Percentiles rank a stretch among this genome's conserved stretches.
phyloP scores from a whole-genome alignment of 257 asterid species.

The Cinchona pubescens region DNA sequence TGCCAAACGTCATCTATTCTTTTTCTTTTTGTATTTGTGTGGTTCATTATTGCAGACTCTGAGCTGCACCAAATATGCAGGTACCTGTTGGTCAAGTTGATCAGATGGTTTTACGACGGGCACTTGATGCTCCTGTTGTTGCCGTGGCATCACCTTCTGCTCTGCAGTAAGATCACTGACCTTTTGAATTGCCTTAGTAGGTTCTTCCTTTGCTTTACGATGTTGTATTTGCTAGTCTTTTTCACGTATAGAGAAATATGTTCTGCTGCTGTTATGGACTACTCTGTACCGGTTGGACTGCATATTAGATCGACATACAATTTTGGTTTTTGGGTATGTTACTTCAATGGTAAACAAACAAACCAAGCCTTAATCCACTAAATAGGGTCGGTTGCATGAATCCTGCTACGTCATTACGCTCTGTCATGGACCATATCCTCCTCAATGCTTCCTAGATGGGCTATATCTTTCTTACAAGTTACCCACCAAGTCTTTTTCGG shows the following conservation, averaged over 20 bases:
- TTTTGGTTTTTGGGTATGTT: neutral
- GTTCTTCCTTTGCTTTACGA: constrained; percentile 1
- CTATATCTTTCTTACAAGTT: too few relatives aligned
- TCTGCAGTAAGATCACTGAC: constrained; percentile 38
- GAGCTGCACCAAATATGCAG: constrained; percentile 33
- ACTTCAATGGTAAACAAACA: too few relatives aligned
- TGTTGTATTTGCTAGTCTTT: neutral
- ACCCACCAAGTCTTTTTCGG: too few relatives aligned
- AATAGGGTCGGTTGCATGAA: too few relatives aligned
- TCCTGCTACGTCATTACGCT: too few relatives aligned
- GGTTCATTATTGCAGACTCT: constrained; percentile 3
- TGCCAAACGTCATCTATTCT: neutral
- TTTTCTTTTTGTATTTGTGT: neutral
- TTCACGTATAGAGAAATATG: neutral
- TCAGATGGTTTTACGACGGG: constrained; percentile 43
- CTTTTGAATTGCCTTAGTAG: neutral
- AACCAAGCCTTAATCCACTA: too few relatives aligned
- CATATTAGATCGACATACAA: neutral
- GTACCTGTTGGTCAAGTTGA: constrained; percentile 55
- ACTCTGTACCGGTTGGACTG: neutral
- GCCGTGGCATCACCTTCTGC: constrained; percentile 91
- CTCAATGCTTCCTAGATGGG: too few relatives aligned
- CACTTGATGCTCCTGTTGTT: constrained; percentile 70
- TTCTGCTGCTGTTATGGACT: neutral
- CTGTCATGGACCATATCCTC: too few relatives aligned